These are phyloP conservation scores for Phanerodontia chrysosporium DNA, from an alignment of 768 basidiomycete species.

Conservation along the genomic window DNA sequence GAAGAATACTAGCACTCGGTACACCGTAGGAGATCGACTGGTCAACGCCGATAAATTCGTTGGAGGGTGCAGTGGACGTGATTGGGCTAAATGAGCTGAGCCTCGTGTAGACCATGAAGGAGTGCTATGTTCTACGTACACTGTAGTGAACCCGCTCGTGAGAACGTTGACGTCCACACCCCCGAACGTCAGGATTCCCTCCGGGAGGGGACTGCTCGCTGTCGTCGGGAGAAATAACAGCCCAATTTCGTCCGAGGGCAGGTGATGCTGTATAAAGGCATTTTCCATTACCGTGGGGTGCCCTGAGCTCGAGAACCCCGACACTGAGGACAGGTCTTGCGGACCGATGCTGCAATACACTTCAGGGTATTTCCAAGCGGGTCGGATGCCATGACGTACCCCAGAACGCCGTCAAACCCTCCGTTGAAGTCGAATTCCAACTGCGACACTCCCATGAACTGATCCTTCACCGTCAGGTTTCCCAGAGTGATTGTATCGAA, in stretches of 20 bases:
- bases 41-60: slow-evolving; percentile 6
- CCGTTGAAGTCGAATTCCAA: no score
- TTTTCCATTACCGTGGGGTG: slow-evolving; percentile 43
- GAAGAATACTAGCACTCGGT: slow-evolving; percentile 15
- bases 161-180: slow-evolving; percentile 3
- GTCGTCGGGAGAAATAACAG: slow-evolving; percentile 47
- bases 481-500: slow-evolving; percentile 53
- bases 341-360: slow-evolving; percentile 48
- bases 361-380: no score
- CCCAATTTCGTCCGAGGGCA: slow-evolving; percentile 39
- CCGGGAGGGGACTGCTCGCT: slow-evolving; percentile 10
- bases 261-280: slow-evolving; percentile 38
- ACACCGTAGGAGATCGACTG: slow-evolving; percentile 14
- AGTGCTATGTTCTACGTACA: slow-evolving; percentile 13
- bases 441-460: no score
- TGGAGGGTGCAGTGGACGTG: slow-evolving; percentile 6
- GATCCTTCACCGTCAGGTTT: no score
- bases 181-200: slow-evolving; percentile 18
- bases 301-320: background rate
- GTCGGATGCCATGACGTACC: no score
- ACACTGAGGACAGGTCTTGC: slow-evolving; percentile 39
- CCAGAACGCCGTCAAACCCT: slow-evolving; percentile 60
- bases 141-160: slow-evolving; percentile 19
- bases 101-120: slow-evolving; percentile 7
- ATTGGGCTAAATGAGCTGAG: slow-evolving; percentile 5